phyloP scores from a whole-genome alignment of 2,329 filamentous ascomycete genomes.

The Diaporthe citri region DNA sequence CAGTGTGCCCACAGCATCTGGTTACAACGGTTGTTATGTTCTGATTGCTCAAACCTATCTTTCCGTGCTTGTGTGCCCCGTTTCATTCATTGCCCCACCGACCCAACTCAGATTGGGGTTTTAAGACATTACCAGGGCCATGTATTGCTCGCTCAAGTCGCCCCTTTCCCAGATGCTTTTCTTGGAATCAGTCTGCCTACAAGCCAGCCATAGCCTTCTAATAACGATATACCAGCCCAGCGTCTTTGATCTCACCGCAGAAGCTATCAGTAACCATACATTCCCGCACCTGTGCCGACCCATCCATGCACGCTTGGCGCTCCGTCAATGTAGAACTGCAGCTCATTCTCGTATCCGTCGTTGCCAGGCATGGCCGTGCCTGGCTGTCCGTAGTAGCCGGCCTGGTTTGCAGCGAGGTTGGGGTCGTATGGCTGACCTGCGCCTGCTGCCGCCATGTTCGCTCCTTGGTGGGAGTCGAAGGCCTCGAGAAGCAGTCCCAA shows the following conservation, averaged over 20 bases:
- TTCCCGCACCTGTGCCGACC: slow-evolving; percentile 41
- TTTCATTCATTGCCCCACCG: slow-evolving; percentile 8
- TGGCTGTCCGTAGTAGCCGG: slow-evolving; percentile 43
- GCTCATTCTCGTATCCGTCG: slow-evolving; percentile 49
- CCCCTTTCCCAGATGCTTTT: slow-evolving; percentile 4
- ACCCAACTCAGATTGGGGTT: not conserved
- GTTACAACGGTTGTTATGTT: not conserved
- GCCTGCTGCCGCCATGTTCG: slow-evolving; percentile 33
- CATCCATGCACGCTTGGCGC: slow-evolving; percentile 44
- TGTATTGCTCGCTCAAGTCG: not conserved
- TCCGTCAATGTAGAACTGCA: slow-evolving; percentile 48
- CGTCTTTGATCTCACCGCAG: not conserved
- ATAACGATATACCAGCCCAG: not conserved
- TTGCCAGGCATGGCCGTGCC: slow-evolving; percentile 43
- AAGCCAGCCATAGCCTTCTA: not conserved
- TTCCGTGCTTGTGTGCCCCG: slow-evolving; percentile 1
- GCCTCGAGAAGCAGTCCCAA: slow-evolving; percentile 58
- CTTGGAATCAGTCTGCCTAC: slow-evolving; percentile 18
- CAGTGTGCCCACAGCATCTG: not conserved
- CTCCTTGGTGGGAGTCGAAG: slow-evolving; percentile 51
- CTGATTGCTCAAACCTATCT: slow-evolving; percentile 29
- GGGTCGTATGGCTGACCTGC: slow-evolving; percentile 37
- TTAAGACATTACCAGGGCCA: slow-evolving; percentile 10
- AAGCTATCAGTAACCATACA: slow-evolving; percentile 45
- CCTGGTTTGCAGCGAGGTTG: slow-evolving; percentile 33